Conservation (phyloP, 305 asterid species). For the Solanum hybrid region DNA sequence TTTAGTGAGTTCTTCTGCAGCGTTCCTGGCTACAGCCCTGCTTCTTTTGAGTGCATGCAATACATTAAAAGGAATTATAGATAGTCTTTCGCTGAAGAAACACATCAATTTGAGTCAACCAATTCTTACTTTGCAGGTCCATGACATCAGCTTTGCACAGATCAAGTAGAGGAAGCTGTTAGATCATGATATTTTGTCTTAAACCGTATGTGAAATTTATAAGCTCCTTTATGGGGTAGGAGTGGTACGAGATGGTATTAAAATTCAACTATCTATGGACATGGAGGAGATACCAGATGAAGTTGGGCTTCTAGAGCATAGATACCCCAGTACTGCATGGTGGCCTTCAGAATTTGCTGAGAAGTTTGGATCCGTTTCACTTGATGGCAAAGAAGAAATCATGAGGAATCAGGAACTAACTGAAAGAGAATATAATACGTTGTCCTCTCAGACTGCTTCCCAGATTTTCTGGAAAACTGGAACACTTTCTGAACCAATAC, state of each 20-base stretch:
- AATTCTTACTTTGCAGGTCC: background rate
- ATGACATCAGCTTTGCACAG: background rate
- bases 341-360: conserved; percentile 63
- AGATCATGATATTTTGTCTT: conserved; percentile 5
- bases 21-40: background rate
- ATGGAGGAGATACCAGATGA: conserved; percentile 61
- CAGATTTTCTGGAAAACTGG: conserved; percentile 90
- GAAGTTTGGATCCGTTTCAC: conserved; percentile 62
- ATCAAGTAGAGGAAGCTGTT: background rate
- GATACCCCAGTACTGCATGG: conserved; percentile 50
- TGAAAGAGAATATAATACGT: conserved; percentile 33
- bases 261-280: conserved; percentile 23
- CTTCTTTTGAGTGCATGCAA: background rate
- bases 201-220: conserved; percentile 10
- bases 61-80: background rate
- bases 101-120: background rate
- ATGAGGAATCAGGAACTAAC: conserved; percentile 31
- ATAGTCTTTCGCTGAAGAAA: background rate
- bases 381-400: conserved; percentile 41
- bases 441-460: conserved; percentile 51
- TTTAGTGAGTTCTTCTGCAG: background rate
- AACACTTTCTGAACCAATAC: conserved; percentile 75
- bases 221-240: conserved; percentile 24
- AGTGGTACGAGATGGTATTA: conserved; percentile 33
- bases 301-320: conserved; percentile 44